phyloP scores from a whole-genome alignment of 75 land plant species.

The Azolla pinnata region DNA sequence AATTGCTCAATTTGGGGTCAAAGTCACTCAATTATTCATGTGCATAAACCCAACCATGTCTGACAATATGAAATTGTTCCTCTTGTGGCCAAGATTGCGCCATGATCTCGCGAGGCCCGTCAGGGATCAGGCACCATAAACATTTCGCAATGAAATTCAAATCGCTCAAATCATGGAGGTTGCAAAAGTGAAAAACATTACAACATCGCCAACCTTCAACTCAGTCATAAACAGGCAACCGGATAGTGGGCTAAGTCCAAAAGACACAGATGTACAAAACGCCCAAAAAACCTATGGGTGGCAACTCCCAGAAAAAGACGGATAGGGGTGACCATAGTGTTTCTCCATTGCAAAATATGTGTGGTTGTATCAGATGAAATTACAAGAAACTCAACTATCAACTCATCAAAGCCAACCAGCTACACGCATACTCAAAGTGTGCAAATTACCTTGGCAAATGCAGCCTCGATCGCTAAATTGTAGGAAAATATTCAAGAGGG shows the following conservation, averaged over 20 bases:
- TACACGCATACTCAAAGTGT: not conserved
- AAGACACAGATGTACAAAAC: not conserved
- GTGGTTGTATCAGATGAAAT: not conserved
- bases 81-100: not conserved
- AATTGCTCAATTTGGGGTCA: not conserved
- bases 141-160: not conserved
- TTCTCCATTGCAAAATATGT: not conserved
- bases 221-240: not conserved
- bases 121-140: not conserved
- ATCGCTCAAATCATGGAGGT: not conserved
- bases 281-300: not conserved
- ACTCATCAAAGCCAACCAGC: too few species aligned
- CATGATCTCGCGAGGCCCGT: not conserved
- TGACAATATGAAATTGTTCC: not conserved
- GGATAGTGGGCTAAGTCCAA: not conserved
- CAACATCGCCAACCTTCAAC: not conserved
- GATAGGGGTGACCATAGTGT: not conserved
- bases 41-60: not conserved
- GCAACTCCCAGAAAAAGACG: not conserved
- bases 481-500: not conserved
- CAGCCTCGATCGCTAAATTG: not conserved
- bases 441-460: not conserved
- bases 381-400: not conserved
- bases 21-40: not conserved
- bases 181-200: not conserved